phyloP scores from a whole-genome alignment of 495 filamentous ascomycete species.

The Lophiotrema nucula region DNA sequence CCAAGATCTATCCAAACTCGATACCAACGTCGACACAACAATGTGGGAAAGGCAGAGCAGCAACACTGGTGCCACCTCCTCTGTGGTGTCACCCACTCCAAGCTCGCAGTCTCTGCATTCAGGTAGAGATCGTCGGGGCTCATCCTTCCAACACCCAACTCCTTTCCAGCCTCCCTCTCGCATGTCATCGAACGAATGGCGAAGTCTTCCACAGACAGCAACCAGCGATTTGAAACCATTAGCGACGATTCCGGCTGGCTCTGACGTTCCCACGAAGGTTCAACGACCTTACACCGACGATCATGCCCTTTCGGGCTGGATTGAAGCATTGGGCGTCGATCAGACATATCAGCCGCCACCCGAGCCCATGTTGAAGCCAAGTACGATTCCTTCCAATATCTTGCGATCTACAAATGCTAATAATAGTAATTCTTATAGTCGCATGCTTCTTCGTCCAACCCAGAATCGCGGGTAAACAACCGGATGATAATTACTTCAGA shows the following conservation, averaged over 20 bases:
- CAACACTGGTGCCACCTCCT: conserved; percentile 49
- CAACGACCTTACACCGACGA: conserved; percentile 40
- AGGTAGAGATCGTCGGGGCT: conserved; percentile 34
- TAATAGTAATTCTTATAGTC: conserved; percentile 46
- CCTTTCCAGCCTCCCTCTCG: conserved; percentile 38
- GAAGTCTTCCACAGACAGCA: conserved; percentile 54
- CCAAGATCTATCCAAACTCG: conserved; percentile 56
- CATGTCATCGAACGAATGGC: conserved; percentile 52
- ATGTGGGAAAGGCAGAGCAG: conserved; percentile 60
- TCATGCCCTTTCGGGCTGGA: conserved; percentile 69
- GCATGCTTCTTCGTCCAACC: conserved; percentile 87
- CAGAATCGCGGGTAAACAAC: conserved; percentile 49
- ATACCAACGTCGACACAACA: conserved; percentile 52
- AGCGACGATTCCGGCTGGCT: conserved; percentile 24
- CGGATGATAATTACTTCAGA: conserved; percentile 67
- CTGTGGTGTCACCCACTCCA: conserved; percentile 44
- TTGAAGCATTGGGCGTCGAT: conserved; percentile 90
- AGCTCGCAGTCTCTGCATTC: conserved; percentile 38
- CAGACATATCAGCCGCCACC: conserved; percentile 75
- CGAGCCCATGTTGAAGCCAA: conserved; percentile 66
- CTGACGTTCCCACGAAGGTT: conserved; percentile 54
- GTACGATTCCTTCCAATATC: conserved; percentile 46
- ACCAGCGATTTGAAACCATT: conserved; percentile 47
- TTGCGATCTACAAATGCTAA: conserved; percentile 28
- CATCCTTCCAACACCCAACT: conserved; percentile 38